phyloP scores from a whole-genome alignment of 2,329 filamentous ascomycete genomes.

The Aureobasidium sp. region DNA sequence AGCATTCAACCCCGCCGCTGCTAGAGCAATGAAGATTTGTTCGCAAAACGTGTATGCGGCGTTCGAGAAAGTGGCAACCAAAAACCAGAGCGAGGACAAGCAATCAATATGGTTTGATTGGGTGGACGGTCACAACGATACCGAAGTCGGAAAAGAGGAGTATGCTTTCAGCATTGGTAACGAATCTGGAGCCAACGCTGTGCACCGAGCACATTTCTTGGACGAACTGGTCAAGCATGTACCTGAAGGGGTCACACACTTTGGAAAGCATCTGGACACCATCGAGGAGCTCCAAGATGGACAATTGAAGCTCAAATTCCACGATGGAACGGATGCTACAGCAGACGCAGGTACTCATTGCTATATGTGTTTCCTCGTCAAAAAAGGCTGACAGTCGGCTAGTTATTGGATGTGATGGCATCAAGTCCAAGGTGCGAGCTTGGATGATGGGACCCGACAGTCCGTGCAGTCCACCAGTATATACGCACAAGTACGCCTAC shows the following conservation, averaged over 20 bases:
- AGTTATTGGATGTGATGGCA: slow-evolving; percentile 58
- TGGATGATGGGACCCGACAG: slow-evolving; percentile 42
- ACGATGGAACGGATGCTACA: slow-evolving; percentile 24
- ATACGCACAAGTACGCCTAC: slow-evolving; percentile 56
- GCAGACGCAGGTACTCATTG: slow-evolving; percentile 24
- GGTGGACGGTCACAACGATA: slow-evolving; percentile 29
- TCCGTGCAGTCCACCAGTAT: slow-evolving; percentile 42
- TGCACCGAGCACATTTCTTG: slow-evolving; percentile 37
- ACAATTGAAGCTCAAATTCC: slow-evolving; percentile 29
- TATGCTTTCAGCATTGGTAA: slow-evolving; percentile 25
- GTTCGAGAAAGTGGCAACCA: slow-evolving; percentile 38
- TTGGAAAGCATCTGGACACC: slow-evolving; percentile 27
- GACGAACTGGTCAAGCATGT: slow-evolving; percentile 37
- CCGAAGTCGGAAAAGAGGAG: slow-evolving; percentile 22
- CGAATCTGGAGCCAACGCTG: slow-evolving; percentile 23
- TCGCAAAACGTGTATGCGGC: slow-evolving; percentile 39
- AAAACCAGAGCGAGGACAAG: slow-evolving; percentile 33
- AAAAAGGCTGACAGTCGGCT: slow-evolving; percentile 21
- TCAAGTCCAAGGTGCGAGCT: slow-evolving; percentile 50
- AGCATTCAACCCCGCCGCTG: slow-evolving; percentile 49
- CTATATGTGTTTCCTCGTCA: not conserved
- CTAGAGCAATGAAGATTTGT: slow-evolving; percentile 48
- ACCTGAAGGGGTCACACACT: slow-evolving; percentile 29
- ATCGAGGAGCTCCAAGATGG: slow-evolving; percentile 24
- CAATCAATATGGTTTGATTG: slow-evolving; percentile 38